These are phyloP conservation scores for Simplicillium sp. DNA, from an alignment of 2,329 filamentous ascomycete species.

Conservation along the genomic window DNA sequence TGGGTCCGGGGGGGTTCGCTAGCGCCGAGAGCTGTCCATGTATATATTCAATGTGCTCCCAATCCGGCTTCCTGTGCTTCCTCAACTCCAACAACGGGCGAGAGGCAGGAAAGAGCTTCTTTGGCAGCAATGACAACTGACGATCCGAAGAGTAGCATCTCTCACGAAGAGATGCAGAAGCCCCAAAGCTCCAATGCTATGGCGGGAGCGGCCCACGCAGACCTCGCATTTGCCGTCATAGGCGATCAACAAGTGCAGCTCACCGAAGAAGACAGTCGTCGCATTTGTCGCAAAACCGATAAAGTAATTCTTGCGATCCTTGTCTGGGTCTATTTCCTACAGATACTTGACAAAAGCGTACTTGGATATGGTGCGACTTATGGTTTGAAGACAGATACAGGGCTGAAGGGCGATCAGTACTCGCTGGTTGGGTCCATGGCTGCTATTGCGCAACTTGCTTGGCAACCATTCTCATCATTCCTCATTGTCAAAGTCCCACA, in stretches of 20 bases:
- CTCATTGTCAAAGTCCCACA: slow-evolving; percentile 54
- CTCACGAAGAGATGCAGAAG: too few species aligned
- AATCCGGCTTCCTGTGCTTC: too few species aligned
- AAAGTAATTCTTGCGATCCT: slow-evolving; percentile 44
- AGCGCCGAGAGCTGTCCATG: too few species aligned
- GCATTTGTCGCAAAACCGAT: slow-evolving; percentile 53
- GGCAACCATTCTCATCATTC: slow-evolving; percentile 50
- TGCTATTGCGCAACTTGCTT: slow-evolving; percentile 49
- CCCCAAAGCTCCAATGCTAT: too few species aligned
- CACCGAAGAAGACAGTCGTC: slow-evolving; percentile 28
- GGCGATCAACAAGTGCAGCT: not conserved
- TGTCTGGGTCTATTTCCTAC: slow-evolving; percentile 50
- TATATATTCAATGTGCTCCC: too few species aligned
- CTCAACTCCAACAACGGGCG: too few species aligned
- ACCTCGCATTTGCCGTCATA: not conserved
- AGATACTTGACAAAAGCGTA: slow-evolving; percentile 49
- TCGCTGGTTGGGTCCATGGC: slow-evolving; percentile 47
- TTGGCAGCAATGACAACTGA: too few species aligned
- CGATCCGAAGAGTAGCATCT: too few species aligned
- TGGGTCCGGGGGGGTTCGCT: too few species aligned
- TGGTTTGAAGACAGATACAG: slow-evolving; percentile 37
- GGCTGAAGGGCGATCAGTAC: slow-evolving; percentile 44
- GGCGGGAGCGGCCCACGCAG: not conserved
- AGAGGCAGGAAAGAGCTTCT: too few species aligned
- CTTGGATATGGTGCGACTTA: slow-evolving; percentile 50